Percentiles rank a stretch among this genome's conserved stretches.
These are phyloP conservation scores for Saccharomyces mikatae DNA, from an alignment of 805 yeast genomes.

Conservation along the genomic window DNA sequence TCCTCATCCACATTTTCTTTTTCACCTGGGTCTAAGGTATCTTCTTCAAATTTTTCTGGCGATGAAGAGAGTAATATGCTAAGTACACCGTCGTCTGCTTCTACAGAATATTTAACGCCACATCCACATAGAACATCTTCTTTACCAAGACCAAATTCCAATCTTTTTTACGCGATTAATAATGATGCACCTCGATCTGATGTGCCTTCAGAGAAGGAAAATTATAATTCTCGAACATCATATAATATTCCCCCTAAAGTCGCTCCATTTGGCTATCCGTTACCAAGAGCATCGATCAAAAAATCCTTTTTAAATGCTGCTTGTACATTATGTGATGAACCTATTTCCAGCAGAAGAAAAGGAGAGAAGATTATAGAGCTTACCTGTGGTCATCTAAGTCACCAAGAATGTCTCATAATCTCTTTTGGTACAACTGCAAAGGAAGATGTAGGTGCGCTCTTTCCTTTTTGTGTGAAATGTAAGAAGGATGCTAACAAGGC, in stretches of 20 bases:
- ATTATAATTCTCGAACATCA: neutral
- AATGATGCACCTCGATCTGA: neutral
- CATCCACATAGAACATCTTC: conserved; percentile 23
- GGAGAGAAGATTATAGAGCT: conserved; percentile 42
- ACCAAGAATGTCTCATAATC: conserved; percentile 48
- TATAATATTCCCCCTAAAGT: conserved; percentile 10
- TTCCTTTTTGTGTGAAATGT: conserved; percentile 25
- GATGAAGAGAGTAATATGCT: neutral
- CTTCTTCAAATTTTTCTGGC: neutral
- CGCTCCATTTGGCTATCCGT: conserved; percentile 11
- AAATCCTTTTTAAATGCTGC: conserved; percentile 22
- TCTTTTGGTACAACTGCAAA: conserved; percentile 25
- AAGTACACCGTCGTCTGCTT: neutral
- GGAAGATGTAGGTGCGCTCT: conserved; percentile 16
- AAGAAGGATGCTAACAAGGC: conserved; percentile 3
- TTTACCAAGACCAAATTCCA: conserved; percentile 21
- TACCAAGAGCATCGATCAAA: conserved; percentile 7
- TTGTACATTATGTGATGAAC: conserved; percentile 43
- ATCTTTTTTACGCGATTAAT: neutral
- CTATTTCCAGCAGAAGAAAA: conserved; percentile 37
- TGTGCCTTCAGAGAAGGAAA: neutral
- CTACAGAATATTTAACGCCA: neutral
- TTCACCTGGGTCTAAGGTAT: neutral
- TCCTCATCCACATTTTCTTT: conserved; percentile 2
- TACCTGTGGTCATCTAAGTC: conserved; percentile 48